phyloP scores from a whole-genome alignment of 2,329 filamentous ascomycete species.

The Aureobasidium sp. region DNA sequence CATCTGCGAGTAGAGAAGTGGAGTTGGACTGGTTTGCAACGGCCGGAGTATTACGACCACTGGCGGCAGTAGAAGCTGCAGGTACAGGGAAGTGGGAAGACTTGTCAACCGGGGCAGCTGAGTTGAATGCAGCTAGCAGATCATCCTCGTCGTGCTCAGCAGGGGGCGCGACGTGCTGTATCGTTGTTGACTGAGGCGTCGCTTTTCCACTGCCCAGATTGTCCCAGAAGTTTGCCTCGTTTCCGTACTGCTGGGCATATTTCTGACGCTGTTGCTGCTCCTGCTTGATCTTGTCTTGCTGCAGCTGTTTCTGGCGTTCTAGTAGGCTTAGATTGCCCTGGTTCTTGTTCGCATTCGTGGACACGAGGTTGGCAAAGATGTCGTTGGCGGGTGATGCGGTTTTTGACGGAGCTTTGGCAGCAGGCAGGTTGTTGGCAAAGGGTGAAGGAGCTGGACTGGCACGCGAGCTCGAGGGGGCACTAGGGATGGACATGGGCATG shows the following conservation, averaged over 20 bases:
- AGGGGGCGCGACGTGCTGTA: slow-evolving; percentile 14
- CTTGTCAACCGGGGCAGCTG: slow-evolving; percentile 48
- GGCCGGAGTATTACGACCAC: slow-evolving; percentile 33
- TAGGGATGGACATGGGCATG: slow-evolving; percentile 17
- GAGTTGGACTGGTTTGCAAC: not conserved
- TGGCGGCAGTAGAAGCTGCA: slow-evolving; percentile 22
- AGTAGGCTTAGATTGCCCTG: slow-evolving; percentile 61
- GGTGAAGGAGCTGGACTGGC: slow-evolving; percentile 31
- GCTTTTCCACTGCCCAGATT: slow-evolving; percentile 50
- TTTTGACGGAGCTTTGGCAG: slow-evolving; percentile 42
- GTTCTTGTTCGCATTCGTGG: slow-evolving; percentile 50
- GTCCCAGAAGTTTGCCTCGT: slow-evolving; percentile 65
- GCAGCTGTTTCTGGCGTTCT: slow-evolving; percentile 58
- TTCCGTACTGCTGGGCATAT: slow-evolving; percentile 68
- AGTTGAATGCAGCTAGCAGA: slow-evolving; percentile 53
- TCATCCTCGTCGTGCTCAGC: slow-evolving; percentile 42
- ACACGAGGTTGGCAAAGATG: slow-evolving; percentile 70
- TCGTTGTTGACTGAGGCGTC: slow-evolving; percentile 29
- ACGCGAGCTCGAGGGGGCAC: slow-evolving; percentile 22
- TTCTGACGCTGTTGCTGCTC: slow-evolving; percentile 64
- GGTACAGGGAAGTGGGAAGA: slow-evolving; percentile 50
- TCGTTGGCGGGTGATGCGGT: slow-evolving; percentile 47
- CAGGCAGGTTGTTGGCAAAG: slow-evolving; percentile 31
- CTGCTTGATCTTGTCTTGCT: slow-evolving; percentile 69
- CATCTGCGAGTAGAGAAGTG: slow-evolving; percentile 34